A percentile compares a stretch with the other conserved stretches of the same genome.
Evolutionary conservation across 2,329 filamentous ascomycete species (phyloP).

Genomic region (Phialophora expanda): DNA sequence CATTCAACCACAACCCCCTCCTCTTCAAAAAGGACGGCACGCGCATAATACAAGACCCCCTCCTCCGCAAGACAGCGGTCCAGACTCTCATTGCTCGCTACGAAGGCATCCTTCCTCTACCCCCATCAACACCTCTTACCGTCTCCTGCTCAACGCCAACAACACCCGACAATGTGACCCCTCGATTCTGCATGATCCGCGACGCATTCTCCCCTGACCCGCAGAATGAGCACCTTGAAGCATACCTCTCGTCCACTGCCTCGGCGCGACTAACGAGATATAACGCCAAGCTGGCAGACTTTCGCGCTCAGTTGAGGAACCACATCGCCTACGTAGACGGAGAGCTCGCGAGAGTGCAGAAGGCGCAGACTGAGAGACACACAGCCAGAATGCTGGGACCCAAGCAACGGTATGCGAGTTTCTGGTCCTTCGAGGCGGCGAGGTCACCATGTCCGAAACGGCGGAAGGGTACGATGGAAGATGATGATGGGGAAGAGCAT

Average conservation of each 20-base stretch:
- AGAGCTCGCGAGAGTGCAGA: conserved; percentile 23
- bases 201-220: conserved; percentile 32
- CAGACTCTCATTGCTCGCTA: conserved; percentile 36
- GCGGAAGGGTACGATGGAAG: background rate
- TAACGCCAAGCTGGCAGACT: conserved; percentile 28
- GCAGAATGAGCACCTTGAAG: conserved; percentile 30
- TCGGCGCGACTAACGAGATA: conserved; percentile 23
- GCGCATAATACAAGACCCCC: conserved; percentile 31
- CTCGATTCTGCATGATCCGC: conserved; percentile 32
- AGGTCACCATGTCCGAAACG: background rate
- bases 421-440: conserved; percentile 28
- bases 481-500: background rate
- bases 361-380: conserved; percentile 24
- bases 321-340: conserved; percentile 19
- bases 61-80: conserved; percentile 34
- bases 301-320: conserved; percentile 24
- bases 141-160: background rate
- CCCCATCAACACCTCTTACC: conserved; percentile 3
- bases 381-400: conserved; percentile 14
- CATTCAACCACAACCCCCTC: conserved; percentile 32
- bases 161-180: conserved; percentile 19
- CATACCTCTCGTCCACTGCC: conserved; percentile 16
- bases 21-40: conserved; percentile 30
- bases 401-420: conserved; percentile 32
- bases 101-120: conserved; percentile 32